Percentiles rank a stretch among this genome's conserved stretches.
Conservation (phyloP, 2,329 filamentous ascomycete species). For the Exophiala calicioides region DNA sequence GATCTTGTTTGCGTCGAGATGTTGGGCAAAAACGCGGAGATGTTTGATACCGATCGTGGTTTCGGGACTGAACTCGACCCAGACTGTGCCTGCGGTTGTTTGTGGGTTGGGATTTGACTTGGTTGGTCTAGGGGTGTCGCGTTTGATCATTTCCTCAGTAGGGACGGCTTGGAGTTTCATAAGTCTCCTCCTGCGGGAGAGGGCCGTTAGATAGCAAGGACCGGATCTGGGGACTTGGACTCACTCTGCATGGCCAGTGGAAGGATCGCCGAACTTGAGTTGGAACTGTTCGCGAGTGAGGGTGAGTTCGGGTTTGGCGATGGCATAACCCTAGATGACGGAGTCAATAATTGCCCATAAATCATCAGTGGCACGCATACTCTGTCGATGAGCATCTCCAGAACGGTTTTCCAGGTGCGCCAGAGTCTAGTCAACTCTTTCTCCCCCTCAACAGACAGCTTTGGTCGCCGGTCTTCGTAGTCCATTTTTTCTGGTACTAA, state of each 20-base stretch:
- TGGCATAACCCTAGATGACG: slow-evolving; percentile 78
- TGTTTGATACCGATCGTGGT: slow-evolving; percentile 84
- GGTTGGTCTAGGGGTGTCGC: slow-evolving; percentile 74
- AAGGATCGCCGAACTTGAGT: slow-evolving; percentile 67
- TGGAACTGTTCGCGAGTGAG: slow-evolving; percentile 84
- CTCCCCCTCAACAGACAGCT: slow-evolving; percentile 24
- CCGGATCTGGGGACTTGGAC: too few relatives aligned
- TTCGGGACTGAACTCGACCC: slow-evolving; percentile 86
- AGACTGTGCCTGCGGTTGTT: slow-evolving; percentile 81
- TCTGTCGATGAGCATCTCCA: slow-evolving; percentile 91
- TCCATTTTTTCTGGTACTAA: slow-evolving; percentile 17
- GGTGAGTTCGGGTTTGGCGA: slow-evolving; percentile 84
- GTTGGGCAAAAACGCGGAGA: slow-evolving; percentile 84
- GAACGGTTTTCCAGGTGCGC: slow-evolving; percentile 89
- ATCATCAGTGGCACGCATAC: slow-evolving; percentile 54
- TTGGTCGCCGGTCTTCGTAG: slow-evolving; percentile 22
- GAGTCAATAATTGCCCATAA: too few relatives aligned
- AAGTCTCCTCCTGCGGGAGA: slow-evolving; percentile 66
- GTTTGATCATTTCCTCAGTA: slow-evolving; percentile 77
- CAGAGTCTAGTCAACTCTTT: slow-evolving; percentile 66
- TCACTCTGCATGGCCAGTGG: slow-evolving; percentile 38
- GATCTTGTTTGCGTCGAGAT: slow-evolving; percentile 76
- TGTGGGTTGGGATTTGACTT: slow-evolving; percentile 68
- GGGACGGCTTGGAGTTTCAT: slow-evolving; percentile 89
- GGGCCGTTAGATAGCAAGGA: too few relatives aligned